Evolutionary conservation across 2,329 filamentous ascomycete genomes (phyloP).

Genomic region (Talaromyces sp.): DNA sequence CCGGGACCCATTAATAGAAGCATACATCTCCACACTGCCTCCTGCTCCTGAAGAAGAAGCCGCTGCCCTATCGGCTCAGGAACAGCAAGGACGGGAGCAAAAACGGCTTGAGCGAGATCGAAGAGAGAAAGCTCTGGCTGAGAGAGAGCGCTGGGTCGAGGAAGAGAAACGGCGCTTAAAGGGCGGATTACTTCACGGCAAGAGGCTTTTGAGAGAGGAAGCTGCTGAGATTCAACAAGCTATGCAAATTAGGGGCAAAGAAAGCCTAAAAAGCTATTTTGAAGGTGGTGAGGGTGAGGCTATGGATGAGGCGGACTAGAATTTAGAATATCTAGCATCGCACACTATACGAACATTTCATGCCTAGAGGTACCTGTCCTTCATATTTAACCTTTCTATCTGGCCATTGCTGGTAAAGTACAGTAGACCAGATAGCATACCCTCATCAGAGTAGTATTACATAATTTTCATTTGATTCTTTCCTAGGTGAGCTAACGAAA

Average conservation of each 20-base stretch:
- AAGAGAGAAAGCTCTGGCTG: constrained; percentile 45
- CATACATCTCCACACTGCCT: constrained; percentile 46
- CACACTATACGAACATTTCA: neutral
- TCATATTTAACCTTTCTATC: neutral
- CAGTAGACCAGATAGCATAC: neutral
- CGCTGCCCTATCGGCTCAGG: constrained; percentile 37
- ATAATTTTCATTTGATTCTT: neutral
- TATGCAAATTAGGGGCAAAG: constrained; percentile 42
- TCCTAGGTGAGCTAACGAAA: constrained; percentile 30
- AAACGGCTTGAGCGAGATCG: constrained; percentile 43
- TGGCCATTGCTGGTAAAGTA: neutral
- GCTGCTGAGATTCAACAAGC: constrained; percentile 47
- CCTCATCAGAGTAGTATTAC: neutral
- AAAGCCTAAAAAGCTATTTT: constrained; percentile 44
- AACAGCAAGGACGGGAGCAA: constrained; percentile 38
- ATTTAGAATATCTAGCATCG: neutral
- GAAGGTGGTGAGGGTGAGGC: constrained; percentile 24
- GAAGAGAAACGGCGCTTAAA: constrained; percentile 44
- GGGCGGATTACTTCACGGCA: constrained; percentile 42
- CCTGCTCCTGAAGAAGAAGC: constrained; percentile 34
- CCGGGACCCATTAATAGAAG: constrained; percentile 43
- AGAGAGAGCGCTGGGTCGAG: constrained; percentile 44
- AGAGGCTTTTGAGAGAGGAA: constrained; percentile 43
- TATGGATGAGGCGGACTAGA: constrained; percentile 11
- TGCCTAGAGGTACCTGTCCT: neutral